Conservation (phyloP, 768 basidiomycete species). For the Macrolepiota fuliginosa region DNA sequence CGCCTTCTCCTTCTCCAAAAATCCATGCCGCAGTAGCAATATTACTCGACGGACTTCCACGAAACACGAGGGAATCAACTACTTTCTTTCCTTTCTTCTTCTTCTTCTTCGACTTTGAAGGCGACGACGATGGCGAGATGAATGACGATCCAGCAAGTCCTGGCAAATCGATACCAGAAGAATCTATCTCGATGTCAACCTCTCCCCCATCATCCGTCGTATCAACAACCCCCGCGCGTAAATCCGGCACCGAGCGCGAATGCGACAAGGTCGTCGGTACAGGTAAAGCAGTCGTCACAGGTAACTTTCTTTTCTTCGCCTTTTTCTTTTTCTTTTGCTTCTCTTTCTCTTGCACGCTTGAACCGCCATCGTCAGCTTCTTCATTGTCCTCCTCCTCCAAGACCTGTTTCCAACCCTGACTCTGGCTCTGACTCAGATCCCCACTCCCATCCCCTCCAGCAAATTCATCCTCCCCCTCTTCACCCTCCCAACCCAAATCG, state of each 20-base stretch:
- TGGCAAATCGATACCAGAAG: not conserved
- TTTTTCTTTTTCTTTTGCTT: constrained; percentile 15
- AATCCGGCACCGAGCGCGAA: constrained; percentile 16
- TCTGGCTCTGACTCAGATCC: not conserved
- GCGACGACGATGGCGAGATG: not conserved
- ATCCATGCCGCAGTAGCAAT: constrained; percentile 2
- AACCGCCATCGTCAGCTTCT: constrained; percentile 8
- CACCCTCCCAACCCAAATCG: constrained; percentile 6
- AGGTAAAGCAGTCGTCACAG: constrained; percentile 2
- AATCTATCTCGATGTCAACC: not conserved
- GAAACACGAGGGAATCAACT: not conserved
- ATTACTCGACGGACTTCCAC: constrained; percentile 3
- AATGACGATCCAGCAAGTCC: not conserved
- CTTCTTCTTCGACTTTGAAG: not conserved
- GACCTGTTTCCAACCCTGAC: not conserved
- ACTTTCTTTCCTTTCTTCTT: not conserved
- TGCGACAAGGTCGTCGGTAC: constrained; percentile 8
- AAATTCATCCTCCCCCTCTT: constrained; percentile 7
- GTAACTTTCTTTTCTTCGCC: constrained; percentile 11
- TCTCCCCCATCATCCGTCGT: not conserved
- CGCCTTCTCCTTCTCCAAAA: not conserved
- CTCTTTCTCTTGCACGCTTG: constrained; percentile 7
- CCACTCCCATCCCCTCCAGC: not conserved
- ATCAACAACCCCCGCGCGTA: not conserved
- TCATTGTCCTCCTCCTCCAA: constrained; percentile 12